Evolutionary conservation across 805 yeast species (phyloP).

Genomic region (Peterozyma toletana): DNA sequence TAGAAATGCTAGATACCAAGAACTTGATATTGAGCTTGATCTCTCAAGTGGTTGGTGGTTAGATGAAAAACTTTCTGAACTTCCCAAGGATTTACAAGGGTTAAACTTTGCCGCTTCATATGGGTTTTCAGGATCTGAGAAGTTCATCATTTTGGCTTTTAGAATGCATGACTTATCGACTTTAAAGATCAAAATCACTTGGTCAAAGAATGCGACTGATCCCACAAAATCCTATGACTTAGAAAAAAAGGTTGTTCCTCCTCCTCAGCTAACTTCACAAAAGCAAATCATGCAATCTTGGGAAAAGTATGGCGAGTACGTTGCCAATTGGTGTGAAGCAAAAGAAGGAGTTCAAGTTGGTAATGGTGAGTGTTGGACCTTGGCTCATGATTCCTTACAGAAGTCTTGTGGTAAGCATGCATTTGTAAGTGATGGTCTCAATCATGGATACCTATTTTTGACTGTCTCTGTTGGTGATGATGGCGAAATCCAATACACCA

Average conservation of each 20-base stretch:
- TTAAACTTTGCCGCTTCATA: constrained; percentile 24
- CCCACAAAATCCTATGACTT: constrained; percentile 20
- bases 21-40: constrained; percentile 34
- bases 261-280: constrained; percentile 31
- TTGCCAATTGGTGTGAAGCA: constrained; percentile 49
- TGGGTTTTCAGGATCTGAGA: constrained; percentile 19
- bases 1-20: constrained; percentile 11
- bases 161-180: constrained; percentile 37
- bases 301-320: constrained; percentile 38
- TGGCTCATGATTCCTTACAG: constrained; percentile 45
- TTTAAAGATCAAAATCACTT: constrained; percentile 24
- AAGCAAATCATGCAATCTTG: constrained; percentile 25
- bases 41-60: constrained; percentile 41
- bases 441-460: constrained; percentile 31
- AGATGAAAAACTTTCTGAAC: constrained; percentile 14
- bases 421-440: constrained; percentile 37
- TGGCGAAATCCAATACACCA: constrained; percentile 17
- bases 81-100: constrained; percentile 33
- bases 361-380: constrained; percentile 56
- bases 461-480: background rate
- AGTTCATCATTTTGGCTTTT: constrained; percentile 25
- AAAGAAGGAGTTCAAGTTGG: constrained; percentile 41
- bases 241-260: constrained; percentile 28
- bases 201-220: constrained; percentile 24
- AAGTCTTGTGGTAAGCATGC: constrained; percentile 55